phyloP scores from a whole-genome alignment of 2,329 filamentous ascomycete genomes.

The Beauveria medogensis region DNA sequence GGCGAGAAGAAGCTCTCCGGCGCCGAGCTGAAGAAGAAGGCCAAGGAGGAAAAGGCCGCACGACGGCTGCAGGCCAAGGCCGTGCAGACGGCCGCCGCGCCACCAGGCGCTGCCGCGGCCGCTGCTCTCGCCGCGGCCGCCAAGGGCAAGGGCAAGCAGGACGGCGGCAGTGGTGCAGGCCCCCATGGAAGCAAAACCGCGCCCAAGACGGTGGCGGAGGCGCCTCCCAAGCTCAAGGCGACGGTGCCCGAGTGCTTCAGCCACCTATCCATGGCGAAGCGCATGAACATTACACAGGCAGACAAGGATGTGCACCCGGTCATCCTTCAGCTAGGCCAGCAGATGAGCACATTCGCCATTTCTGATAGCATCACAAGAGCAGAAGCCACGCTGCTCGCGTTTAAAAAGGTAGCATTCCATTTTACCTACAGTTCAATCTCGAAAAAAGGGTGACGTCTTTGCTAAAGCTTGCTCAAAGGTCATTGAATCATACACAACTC shows the following conservation, averaged over 20 bases:
- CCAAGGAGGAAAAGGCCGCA: conserved; percentile 86
- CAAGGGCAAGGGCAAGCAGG: conserved; percentile 40
- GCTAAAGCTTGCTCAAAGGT: conserved; percentile 44
- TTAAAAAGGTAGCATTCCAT: conserved; percentile 59
- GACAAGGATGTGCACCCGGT: conserved; percentile 78
- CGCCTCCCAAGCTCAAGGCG: conserved; percentile 43
- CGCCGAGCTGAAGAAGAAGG: conserved; percentile 79
- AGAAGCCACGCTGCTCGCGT: conserved; percentile 78
- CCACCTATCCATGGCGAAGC: conserved; percentile 64
- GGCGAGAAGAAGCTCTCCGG: conserved; percentile 54
- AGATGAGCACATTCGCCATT: conserved; percentile 82
- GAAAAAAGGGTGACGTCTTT: background rate
- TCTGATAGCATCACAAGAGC: conserved; percentile 84
- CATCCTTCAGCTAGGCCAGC: conserved; percentile 76
- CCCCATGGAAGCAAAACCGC: conserved; percentile 19
- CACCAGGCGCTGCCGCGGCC: conserved; percentile 26
- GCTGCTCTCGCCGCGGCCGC: conserved; percentile 34
- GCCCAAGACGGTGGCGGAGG: conserved; percentile 30
- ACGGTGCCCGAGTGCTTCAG: conserved; percentile 68
- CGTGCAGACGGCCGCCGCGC: conserved; percentile 37
- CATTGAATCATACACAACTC: conserved; percentile 87
- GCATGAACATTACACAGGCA: conserved; percentile 47
- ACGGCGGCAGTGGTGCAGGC: conserved; percentile 32
- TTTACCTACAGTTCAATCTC: no score
- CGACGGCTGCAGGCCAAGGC: conserved; percentile 65